Evolutionary conservation across 495 filamentous ascomycete species (phyloP), one percentile per base, ranked within the genome.

Genomic region (Entonaema liquescens): DNA sequence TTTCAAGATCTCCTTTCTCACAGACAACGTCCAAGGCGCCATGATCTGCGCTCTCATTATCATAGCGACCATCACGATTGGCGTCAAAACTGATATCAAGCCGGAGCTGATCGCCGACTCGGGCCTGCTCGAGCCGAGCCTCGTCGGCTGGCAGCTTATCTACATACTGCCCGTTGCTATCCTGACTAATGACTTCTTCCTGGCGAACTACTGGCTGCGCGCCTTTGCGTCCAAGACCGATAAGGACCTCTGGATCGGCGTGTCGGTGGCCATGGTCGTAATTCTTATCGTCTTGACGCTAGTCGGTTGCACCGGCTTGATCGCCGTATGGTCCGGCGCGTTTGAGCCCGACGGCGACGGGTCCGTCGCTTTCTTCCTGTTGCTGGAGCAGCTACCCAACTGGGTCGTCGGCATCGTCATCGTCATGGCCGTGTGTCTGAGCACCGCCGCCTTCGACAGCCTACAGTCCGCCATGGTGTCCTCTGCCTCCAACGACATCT

Each of bases 201-300:
- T 93, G 33, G 91, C 90, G 56, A 86, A 86, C 65, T 92, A 91
- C 80, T 93, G 91, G 91, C 87, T 93, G 72, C 89, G 91, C 54
- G 91, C 91, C n/a, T 93, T 93, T 74, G 89, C 91, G 21, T 89
- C 90, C 62, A 90, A 88, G 72, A 90, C 90, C 0, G 91, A 93
- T 80, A 88, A 82, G 63, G 91, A 93, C 69, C 85, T 93, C n/a
- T 87, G 85, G 81, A 82, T 92, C 59, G 91, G 91, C 11, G 83
- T 90, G 33, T 82, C 82, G n/a, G 79, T 91, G 17, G 91, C 91
- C 19, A 84, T 86, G 12, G 76, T 88, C 7, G 85, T 79, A 54
- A 84, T 90, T 35, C 83, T 90, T 38, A 75, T 88, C 57, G 87
- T 93, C 72, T 77, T 93, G 8, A 85, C 86, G 2, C 81, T 93